phyloP scores from a whole-genome alignment of 352 stramenopile species.

The Vaucheria bursata region DNA sequence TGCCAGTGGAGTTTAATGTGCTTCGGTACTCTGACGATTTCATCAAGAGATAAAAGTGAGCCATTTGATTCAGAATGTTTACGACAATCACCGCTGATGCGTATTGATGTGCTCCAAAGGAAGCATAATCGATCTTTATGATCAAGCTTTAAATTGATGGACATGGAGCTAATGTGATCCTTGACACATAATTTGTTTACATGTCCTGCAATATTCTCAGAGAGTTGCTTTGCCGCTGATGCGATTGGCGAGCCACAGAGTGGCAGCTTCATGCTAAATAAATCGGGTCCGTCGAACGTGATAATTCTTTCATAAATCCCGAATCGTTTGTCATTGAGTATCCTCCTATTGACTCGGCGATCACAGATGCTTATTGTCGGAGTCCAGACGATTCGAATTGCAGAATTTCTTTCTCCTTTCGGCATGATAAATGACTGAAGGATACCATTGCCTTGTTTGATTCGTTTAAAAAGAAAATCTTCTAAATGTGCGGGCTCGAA shows the following conservation, averaged over 20 bases:
- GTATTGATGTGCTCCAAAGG: conserved; percentile 82
- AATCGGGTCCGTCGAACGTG: conserved; percentile 84
- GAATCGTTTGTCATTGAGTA: conserved; percentile 76
- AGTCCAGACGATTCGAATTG: conserved; percentile 82
- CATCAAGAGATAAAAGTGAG: no score
- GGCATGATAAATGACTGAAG: conserved; percentile 85
- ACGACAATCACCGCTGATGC: conserved; percentile 42
- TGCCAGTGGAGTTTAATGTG: conserved; percentile 20
- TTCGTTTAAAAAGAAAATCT: conserved; percentile 81
- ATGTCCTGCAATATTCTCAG: conserved; percentile 79
- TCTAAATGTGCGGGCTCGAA: conserved; percentile 13
- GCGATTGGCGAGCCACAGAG: conserved; percentile 78
- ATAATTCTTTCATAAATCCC: conserved; percentile 82
- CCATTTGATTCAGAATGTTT: no score
- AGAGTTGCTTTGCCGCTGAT: conserved; percentile 75
- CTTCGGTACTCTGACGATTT: conserved; percentile 12
- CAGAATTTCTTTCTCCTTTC: conserved; percentile 71
- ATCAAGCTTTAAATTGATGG: conserved; percentile 89
- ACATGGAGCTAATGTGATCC: conserved; percentile 78
- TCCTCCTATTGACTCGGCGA: conserved; percentile 73
- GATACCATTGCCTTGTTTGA: conserved; percentile 78
- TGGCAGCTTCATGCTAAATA: conserved; percentile 51
- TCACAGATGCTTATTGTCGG: conserved; percentile 88
- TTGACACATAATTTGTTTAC: conserved; percentile 81
- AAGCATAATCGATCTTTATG: conserved; percentile 82